These are phyloP conservation scores for Roridomyces roridus DNA, from an alignment of 768 basidiomycete species.

Conservation along the genomic window DNA sequence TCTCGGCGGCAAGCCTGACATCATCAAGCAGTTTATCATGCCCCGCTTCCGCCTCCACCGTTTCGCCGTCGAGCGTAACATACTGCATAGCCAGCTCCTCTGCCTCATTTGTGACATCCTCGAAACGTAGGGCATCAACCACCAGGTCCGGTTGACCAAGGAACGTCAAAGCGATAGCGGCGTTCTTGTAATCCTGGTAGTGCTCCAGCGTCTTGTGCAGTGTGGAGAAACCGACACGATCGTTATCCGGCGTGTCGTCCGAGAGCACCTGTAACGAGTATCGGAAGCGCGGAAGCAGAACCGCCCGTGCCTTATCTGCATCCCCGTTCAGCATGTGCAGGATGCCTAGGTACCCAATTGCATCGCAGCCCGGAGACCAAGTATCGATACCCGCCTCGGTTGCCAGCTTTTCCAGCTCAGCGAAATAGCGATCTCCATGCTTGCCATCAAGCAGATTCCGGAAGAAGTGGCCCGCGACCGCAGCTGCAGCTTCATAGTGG, in stretches of 20 bases:
- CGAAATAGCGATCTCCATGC: not conserved
- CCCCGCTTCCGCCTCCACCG: no score
- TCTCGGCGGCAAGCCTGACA: no score
- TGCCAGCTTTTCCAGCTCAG: not conserved
- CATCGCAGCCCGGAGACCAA: not conserved
- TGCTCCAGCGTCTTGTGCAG: not conserved
- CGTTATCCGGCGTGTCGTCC: not conserved
- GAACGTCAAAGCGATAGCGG: not conserved
- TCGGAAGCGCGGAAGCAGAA: not conserved
- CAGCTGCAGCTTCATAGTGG: not conserved
- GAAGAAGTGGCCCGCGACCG: not conserved
- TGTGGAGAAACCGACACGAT: not conserved
- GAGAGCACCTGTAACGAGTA: not conserved
- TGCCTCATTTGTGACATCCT: not conserved
- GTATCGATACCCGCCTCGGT: not conserved
- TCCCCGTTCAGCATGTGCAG: not conserved
- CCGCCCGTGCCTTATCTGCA: not conserved
- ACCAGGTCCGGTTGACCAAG: not conserved
- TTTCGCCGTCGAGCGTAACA: not conserved
- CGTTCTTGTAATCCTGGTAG: not conserved
- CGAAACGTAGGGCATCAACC: not conserved
- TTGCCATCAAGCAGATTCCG: not conserved
- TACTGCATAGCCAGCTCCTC: not conserved
- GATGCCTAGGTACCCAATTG: not conserved
- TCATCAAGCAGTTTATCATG: no score